Percentiles rank a stretch among this genome's conserved stretches.
These are phyloP conservation scores for Emericellopsis terricola DNA, from an alignment of 495 filamentous ascomycete species.

Conservation along the genomic window DNA sequence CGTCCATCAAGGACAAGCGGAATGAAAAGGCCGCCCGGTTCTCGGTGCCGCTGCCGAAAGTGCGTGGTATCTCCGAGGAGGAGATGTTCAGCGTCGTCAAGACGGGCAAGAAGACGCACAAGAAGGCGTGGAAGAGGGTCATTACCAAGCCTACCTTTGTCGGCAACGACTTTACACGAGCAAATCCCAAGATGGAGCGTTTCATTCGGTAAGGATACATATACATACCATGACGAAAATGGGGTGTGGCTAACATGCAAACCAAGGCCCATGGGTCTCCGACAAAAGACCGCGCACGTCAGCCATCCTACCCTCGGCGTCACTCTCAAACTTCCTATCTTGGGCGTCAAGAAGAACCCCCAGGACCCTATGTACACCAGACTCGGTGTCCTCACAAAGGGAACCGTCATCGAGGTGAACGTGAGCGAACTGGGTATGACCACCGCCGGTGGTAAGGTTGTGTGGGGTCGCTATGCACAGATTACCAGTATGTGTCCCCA, in stretches of 20 bases:
- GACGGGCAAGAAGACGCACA: conserved; percentile 52
- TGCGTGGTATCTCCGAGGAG: conserved; percentile 83
- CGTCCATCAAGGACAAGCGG: conserved; percentile 69
- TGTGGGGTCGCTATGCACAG: conserved; percentile 72
- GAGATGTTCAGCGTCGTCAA: conserved; percentile 98
- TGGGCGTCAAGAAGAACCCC: conserved; percentile 96
- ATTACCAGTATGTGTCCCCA: conserved; percentile 11
- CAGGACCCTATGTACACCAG: conserved; percentile 91
- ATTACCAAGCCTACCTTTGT: conserved; percentile 59
- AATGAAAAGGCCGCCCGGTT: conserved; percentile 90
- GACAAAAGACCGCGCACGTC: conserved; percentile 63
- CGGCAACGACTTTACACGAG: conserved; percentile 75
- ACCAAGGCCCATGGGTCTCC: conserved; percentile 10
- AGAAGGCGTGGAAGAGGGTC: conserved; percentile 83
- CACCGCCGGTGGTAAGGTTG: conserved; percentile 82
- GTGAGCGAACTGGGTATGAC: conserved; percentile 85
- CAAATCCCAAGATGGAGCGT: conserved; percentile 88
- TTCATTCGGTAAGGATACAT: conserved; percentile 51
- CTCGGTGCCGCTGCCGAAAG: conserved; percentile 83
- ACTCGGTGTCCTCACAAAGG: conserved; percentile 82
- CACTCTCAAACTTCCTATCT: conserved; percentile 83
- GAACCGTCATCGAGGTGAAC: conserved; percentile 92
- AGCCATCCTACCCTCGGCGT: conserved; percentile 75
- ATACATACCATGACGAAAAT: too few species aligned
- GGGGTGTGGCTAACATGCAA: too few species aligned